These are phyloP conservation scores for Populus simonii DNA, from an alignment of 345 rosid species.

Conservation along the genomic window DNA sequence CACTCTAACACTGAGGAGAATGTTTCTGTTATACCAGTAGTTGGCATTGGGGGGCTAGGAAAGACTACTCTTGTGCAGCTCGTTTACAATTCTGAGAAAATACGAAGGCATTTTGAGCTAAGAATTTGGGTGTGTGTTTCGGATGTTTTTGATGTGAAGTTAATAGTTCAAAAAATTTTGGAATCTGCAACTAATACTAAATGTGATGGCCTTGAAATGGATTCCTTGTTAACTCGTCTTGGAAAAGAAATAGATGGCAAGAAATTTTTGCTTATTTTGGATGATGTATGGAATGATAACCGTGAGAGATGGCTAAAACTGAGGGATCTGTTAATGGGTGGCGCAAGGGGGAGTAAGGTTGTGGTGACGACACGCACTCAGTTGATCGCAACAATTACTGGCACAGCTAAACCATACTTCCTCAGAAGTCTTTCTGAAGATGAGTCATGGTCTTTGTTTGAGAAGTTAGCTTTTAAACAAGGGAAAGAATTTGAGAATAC, in stretches of 20 bases:
- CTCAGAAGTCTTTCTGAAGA: conserved; percentile 8
- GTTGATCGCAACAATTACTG: conserved; percentile 11
- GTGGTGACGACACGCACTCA: conserved; percentile 12
- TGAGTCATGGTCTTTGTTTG: conserved; percentile 16
- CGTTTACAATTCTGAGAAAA: conserved; percentile 12
- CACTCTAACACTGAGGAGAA: not conserved
- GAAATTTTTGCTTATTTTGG: conserved; percentile 7
- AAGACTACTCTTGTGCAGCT: conserved; percentile 16
- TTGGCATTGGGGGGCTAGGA: conserved; percentile 19
- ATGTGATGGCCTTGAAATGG: conserved; percentile 7
- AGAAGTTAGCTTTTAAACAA: conserved; percentile 5
- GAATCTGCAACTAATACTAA: not conserved
- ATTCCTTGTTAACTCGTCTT: conserved; percentile 2
- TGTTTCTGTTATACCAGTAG: not conserved
- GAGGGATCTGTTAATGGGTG: conserved; percentile 7
- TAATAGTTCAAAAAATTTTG: conserved; percentile 3
- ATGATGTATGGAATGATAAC: conserved; percentile 20
- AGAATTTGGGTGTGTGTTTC: conserved; percentile 19
- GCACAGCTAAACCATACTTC: not conserved
- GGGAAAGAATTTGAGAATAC: not conserved
- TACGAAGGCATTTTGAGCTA: not conserved
- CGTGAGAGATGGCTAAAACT: conserved; percentile 10
- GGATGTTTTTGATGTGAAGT: conserved; percentile 7
- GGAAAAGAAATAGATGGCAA: conserved; percentile 4
- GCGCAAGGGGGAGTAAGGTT: conserved; percentile 6